Evolutionary conservation across 2,329 filamentous ascomycete species (phyloP), one percentile per base, ranked within the genome.

Genomic region (Fusarium xyrophilum): DNA sequence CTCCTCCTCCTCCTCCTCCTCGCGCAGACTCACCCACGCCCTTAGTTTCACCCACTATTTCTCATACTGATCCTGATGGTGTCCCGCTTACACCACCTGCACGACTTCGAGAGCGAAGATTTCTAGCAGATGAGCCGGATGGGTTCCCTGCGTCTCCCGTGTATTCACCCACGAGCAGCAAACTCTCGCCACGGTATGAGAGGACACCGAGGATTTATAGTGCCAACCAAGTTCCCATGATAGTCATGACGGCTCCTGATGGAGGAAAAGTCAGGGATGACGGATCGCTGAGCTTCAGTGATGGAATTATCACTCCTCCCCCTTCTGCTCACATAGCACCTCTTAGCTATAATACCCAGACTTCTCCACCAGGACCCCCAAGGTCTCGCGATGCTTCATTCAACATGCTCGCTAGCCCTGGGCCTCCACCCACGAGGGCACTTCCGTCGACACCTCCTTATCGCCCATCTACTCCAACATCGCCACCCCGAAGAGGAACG

Each of bases 381-480:
- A 65, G 61, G 30, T 58, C 66, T 11, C 57, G 44, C n/a, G 59
- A 60, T 30, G 46, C 52, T 23, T 60, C 68, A 3, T 59, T 66
- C 6, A 60, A 65, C n/a, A 58, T 74, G 46, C 63, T 77, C 27
- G 67, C 70, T n/a, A 73, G 76, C 30, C 74, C 80, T 23, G 81
- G 82, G 0, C 82, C 84, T 1, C 82, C 83, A 1, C 83, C 84
- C 0, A 81, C 67, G 8, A 76, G 79, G n/a, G 81, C 81, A 6
- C 77, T 85, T 5, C 69, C 70, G 4, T 67, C 61, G 11, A 73
- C 72, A 6, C 68, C 72, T 11, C 60, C 64, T 14, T 60, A 56
- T 19, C 60, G 64, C 2, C 60, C 63, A 3, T 46, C 53, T 3
- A 72, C 65, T 8, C 72, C 67, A 17, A 67, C 44, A 14, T 62